Base-by-base conservation (phyloP, 2,329 filamentous ascomycete species). In the Orbilia ellipsospora region DNA sequence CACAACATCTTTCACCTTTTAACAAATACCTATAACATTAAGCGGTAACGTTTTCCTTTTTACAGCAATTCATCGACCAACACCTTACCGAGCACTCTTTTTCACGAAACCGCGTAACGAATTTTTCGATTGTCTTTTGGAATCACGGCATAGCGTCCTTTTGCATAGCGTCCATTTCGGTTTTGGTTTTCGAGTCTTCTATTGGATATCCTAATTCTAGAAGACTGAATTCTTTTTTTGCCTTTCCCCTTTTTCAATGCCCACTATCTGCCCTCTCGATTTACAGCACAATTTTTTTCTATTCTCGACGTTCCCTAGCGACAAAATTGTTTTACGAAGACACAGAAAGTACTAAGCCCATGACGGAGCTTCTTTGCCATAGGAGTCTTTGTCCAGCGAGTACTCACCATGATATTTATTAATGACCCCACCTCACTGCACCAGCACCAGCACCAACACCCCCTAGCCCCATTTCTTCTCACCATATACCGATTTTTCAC, bases 301-400 rank as follows among this genome's bases (percentile, higher is more conserved):
- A 28, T 74, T 74, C 70, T 57, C 55, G 57, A 68, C 70, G 56
- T 74, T 74, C 70, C 52, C 54, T 74, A 74, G 63, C 70, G 63
- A 67, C 61, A 45, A 50, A 45, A 45, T 67, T 68, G 57, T 68
- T 74, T 36, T 74, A 68, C 70, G 70, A 74, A 54, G 60, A 68
- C 31, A 51, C 57, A 36, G 55, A 62, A 42, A 45, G 57, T 68
- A 67, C 64, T 74, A 63, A 56, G 20, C 57, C 15, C 51, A 36
- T 57, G 63, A 68, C 59, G 63, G 44, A 63, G 62, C 54, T 54
- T 63, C 50, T 61, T 18, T 44, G 66, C 59, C 18, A 54, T 28
- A 66, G 23, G 40, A 44, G 23, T 20, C 59, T 62, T 51, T 57
- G 57, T 62, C 69, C 48, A 55, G 40, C 70, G 57, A 74, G 70